phyloP scores from a whole-genome alignment of 331 rosid genomes.

The Saraca asoca region DNA sequence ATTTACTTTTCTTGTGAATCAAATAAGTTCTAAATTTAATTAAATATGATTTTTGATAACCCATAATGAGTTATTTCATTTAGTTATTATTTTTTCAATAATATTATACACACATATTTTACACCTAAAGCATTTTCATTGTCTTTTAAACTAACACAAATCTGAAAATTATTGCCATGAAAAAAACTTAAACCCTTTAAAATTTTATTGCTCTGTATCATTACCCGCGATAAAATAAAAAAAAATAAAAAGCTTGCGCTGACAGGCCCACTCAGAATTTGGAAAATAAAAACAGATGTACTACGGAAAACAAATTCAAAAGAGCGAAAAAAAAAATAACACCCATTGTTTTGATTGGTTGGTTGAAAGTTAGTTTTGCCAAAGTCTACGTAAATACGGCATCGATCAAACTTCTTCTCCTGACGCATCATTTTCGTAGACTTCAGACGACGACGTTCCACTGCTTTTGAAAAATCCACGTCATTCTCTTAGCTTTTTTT shows the following conservation, averaged over 20 bases:
- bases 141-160: too few relatives aligned
- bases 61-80: too few relatives aligned
- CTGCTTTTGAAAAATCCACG: slow-evolving; percentile 32
- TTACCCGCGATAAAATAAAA: background rate
- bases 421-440: slow-evolving; percentile 55
- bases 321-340: background rate
- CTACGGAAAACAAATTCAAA: slow-evolving; percentile 12
- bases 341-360: background rate
- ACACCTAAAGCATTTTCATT: too few relatives aligned
- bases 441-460: slow-evolving; percentile 32
- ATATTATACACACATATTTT: too few relatives aligned
- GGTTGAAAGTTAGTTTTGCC: slow-evolving; percentile 34
- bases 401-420: slow-evolving; percentile 38
- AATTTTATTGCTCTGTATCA: too few relatives aligned
- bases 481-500: background rate
- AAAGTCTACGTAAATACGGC: slow-evolving; percentile 72
- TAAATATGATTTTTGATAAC: too few relatives aligned
- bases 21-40: too few relatives aligned
- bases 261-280: slow-evolving; percentile 4
- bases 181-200: too few relatives aligned
- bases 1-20: too few relatives aligned
- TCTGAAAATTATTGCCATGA: too few relatives aligned
- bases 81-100: too few relatives aligned
- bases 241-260: background rate
- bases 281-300: background rate